Conservation (phyloP, 768 basidiomycete genomes). For the Boletus sensibilis region DNA sequence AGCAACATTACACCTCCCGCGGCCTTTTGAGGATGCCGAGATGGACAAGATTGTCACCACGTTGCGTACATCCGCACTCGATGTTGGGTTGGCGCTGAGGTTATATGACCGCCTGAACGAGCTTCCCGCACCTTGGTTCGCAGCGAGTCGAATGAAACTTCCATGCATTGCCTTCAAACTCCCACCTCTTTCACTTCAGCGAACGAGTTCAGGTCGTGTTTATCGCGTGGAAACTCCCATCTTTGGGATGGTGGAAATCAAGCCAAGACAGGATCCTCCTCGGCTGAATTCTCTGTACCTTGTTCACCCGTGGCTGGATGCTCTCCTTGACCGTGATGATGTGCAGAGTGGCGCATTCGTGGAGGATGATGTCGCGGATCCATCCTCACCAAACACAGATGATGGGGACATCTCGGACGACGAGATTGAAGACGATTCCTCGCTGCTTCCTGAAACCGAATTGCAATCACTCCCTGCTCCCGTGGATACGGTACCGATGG, state of each 20-base stretch:
- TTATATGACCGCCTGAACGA: background rate
- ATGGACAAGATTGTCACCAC: background rate
- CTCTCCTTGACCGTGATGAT: background rate
- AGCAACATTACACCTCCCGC: background rate
- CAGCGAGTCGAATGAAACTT: slow-evolving; percentile 10
- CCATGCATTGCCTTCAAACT: slow-evolving; percentile 4
- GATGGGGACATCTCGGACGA: background rate
- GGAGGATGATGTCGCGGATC: background rate
- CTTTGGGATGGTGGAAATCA: slow-evolving; percentile 1
- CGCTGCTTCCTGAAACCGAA: background rate
- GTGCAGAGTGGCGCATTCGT: background rate
- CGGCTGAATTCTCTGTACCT: background rate
- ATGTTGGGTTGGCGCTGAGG: background rate
- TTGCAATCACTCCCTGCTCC: too few species aligned
- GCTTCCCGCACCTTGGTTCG: background rate
- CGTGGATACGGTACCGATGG: background rate
- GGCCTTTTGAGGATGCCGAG: background rate
- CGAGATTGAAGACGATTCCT: background rate
- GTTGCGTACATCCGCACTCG: background rate
- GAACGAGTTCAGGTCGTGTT: background rate
- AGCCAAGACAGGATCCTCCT: background rate
- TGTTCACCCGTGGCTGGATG: slow-evolving; percentile 6
- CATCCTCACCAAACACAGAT: background rate
- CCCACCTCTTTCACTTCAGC: background rate
- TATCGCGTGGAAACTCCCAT: background rate